Percentiles rank a stretch among this genome's conserved stretches.
phyloP scores from a whole-genome alignment of 257 asterid species.

The Petunia axillaris region DNA sequence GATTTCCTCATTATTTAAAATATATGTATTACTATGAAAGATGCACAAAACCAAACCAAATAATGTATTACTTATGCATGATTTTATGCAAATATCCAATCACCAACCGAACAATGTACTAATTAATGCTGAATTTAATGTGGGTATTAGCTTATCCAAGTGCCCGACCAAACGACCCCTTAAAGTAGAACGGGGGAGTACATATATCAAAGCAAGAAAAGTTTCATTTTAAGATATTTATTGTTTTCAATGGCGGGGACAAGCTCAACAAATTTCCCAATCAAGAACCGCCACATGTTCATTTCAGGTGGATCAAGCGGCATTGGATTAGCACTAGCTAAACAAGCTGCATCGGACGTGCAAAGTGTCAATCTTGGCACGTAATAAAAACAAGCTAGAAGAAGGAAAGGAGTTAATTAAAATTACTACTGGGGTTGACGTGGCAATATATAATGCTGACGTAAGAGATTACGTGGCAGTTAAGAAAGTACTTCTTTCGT shows the following conservation, averaged over 20 bases:
- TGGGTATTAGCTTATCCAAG: no score
- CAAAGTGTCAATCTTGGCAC: slow-evolving; percentile 82
- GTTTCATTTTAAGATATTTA: no score
- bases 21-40: no score
- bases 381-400: slow-evolving; percentile 61
- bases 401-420: slow-evolving; percentile 75
- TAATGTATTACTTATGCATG: no score
- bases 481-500: slow-evolving; percentile 34
- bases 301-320: slow-evolving; percentile 99
- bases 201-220: no score
- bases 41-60: no score
- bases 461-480: slow-evolving; percentile 79
- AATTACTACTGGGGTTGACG: slow-evolving; percentile 89
- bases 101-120: no score
- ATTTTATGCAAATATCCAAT: no score
- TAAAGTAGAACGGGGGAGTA: no score
- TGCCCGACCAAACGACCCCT: no score
- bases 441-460: slow-evolving; percentile 71
- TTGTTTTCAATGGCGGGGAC: slow-evolving; percentile 34
- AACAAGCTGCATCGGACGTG: slow-evolving; percentile 64
- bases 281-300: slow-evolving; percentile 88
- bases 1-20: no score
- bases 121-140: no score
- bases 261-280: slow-evolving; percentile 56
- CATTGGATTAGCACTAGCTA: slow-evolving; percentile 91